Base-by-base conservation (phyloP, 192 early-diverging fungal genomes). In the Diversispora epigaea region DNA sequence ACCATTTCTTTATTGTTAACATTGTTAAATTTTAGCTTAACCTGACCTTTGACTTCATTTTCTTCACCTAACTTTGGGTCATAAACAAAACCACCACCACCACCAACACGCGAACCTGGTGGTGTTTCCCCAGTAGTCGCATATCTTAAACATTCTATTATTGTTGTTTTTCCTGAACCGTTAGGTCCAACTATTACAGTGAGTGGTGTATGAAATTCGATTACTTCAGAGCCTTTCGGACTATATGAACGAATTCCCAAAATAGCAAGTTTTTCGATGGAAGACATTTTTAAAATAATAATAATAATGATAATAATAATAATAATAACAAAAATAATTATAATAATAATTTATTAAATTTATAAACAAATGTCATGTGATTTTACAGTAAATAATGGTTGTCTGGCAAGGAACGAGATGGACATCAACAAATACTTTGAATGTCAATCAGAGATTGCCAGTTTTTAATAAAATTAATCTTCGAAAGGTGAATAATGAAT, bases 111-210 rank as follows among this genome's bases (percentile, higher is more conserved):
- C 0, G 95, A 94, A 78, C 94, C 94, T 0, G 95, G 95, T 4
- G 98, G 98, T 44, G 92, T 74, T 45, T 92, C 91, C 6, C 96
- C 98, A 3, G 96, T 98, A 3, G 93, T 95, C 0, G 91, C 91
- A 84, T 97, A 99, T 80, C 96, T 98, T 6, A 99, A 83, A 63
- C 94, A 92, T 78, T 99, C 98, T 70, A 99, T 97, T 68, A 99
- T 93, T 1, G 95, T 99, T 9, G 98, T 99, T 80, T 98, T 99
- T 22, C 98, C 98, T 14, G 93, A 91, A 7, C 96, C 96, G 79
- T 98, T 98, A 78, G 93, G 89, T 0, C 98, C 98, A 39, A 96
- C 91, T 72, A 99, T 98, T 40, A 99, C 83, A 4, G 98, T 99
- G 54, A 98, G 85, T 1, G 96, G 96, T 7, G 91, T 90, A 65